Base-by-base conservation (phyloP, 2,329 filamentous ascomycete species). In the Aspergillus pseudotamarii region DNA sequence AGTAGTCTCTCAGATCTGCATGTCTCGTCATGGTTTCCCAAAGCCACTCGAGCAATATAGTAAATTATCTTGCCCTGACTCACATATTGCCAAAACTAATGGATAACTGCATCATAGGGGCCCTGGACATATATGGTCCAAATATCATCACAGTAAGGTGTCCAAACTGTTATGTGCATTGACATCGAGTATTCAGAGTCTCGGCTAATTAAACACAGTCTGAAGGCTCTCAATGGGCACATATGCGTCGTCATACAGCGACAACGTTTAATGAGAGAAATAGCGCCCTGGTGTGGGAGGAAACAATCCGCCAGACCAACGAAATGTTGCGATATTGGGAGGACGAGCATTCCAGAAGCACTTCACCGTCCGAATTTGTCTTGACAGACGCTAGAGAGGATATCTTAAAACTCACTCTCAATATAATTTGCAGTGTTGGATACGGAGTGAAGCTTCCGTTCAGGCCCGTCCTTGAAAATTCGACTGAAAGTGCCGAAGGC, bases 211-310 rank as follows among this genome's bases (percentile, higher is more conserved):
- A 26, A 21, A n/a, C 38, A 3, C 43, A 74, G 72, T 65, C 67
- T 34, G 67, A 73, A 55, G 75, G 76, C 30, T 64, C 73, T 28
- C 73, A 77, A 16, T 83, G 81, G 81, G 66, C 75, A n/a, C 75
- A 79, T 32, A 81, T 83, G 59, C 75, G 81, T 11, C 78, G 76
- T 56, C 71, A 82, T 26, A 79, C 76, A 4, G 76, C 78, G 4
- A 73, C 78, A 0, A 74, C 76, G 6, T 83, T 84, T 69, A 82
- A 79, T 48, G 81, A 84, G 62, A 74, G 76, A 46, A 79, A 76
- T 45, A 80, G 77, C 38, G 64, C 64, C 6, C 64, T 77, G 4
- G 81, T 83, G 3, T 81, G 79, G 78, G 59, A 68, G 5, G 76
- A 79, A 64, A 68, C 75, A 16, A 57, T 76, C 14, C 64, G 63